Conservation (phyloP, 495 filamentous ascomycete genomes). For the Daldinia caldariorum region DNA sequence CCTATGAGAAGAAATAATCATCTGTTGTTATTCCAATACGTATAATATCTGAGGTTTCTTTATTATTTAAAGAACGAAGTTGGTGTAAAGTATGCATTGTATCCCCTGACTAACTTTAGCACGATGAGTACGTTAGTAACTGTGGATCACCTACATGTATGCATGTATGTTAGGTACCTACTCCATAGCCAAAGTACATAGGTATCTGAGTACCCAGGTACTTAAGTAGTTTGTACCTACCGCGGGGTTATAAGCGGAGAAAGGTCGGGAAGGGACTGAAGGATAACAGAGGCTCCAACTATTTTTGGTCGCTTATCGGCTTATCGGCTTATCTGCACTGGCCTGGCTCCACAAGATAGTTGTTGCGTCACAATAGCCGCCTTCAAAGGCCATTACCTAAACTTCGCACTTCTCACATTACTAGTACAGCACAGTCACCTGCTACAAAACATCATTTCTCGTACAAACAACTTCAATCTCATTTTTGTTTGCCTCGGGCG, state of each 20-base stretch:
- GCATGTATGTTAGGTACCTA: too few relatives aligned
- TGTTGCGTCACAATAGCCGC: constrained; percentile 45
- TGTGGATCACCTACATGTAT: too few relatives aligned
- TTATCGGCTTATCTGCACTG: constrained; percentile 15
- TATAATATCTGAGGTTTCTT: too few relatives aligned
- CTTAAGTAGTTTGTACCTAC: neutral
- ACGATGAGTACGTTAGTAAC: neutral
- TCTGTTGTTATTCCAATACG: too few relatives aligned
- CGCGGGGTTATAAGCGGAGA: neutral
- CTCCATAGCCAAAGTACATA: too few relatives aligned
- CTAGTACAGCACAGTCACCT: constrained; percentile 14
- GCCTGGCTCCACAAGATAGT: constrained; percentile 27
- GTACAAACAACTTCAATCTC: constrained; percentile 1
- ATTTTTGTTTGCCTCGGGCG: neutral
- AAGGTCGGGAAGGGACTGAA: constrained; percentile 7
- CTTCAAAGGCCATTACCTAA: constrained; percentile 12
- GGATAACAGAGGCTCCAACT: neutral
- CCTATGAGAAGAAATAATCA: too few relatives aligned
- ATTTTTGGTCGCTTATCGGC: neutral
- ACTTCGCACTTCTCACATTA: neutral
- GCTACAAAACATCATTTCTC: neutral
- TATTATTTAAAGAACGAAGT: too few relatives aligned
- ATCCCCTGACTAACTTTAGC: too few relatives aligned
- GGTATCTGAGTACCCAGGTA: neutral
- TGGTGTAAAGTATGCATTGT: too few relatives aligned